phyloP scores from a whole-genome alignment of 257 asterid species.

The Eustoma russellianum region DNA sequence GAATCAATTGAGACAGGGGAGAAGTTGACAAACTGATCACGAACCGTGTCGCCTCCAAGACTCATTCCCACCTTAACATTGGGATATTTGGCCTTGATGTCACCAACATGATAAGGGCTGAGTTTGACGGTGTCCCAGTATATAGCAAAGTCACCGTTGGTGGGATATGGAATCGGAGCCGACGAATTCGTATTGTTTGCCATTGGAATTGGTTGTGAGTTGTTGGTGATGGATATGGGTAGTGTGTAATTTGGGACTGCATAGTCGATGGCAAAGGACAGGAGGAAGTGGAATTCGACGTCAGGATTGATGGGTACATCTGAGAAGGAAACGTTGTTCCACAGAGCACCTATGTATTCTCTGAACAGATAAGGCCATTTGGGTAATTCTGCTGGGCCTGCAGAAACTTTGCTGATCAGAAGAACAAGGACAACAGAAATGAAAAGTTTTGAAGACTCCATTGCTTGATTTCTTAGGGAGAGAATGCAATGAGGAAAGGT shows the following conservation, averaged over 20 bases:
- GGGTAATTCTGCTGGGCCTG: slow-evolving; percentile 16
- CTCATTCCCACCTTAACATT: slow-evolving; percentile 65
- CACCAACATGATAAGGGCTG: slow-evolving; percentile 38
- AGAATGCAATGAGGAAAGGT: too few relatives aligned
- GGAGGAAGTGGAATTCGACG: slow-evolving; percentile 47
- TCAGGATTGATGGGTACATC: slow-evolving; percentile 7
- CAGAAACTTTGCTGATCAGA: slow-evolving; percentile 8
- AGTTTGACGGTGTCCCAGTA: slow-evolving; percentile 56
- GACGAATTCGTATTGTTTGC: slow-evolving; percentile 13
- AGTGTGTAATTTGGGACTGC: too few relatives aligned
- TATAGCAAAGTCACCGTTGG: slow-evolving; percentile 44
- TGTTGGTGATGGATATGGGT: too few relatives aligned
- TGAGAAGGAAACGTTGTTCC: not conserved
- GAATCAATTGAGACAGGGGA: slow-evolving; percentile 33
- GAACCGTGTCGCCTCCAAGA: slow-evolving; percentile 51
- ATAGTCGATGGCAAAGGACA: slow-evolving; percentile 68
- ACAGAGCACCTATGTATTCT: slow-evolving; percentile 7
- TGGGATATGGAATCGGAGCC: slow-evolving; percentile 27
- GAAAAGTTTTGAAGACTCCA: slow-evolving; percentile 28
- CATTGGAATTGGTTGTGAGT: too few relatives aligned
- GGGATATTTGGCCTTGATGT: slow-evolving; percentile 40
- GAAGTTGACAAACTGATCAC: slow-evolving; percentile 23
- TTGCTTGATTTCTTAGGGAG: not conserved
- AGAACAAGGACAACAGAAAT: slow-evolving; percentile 19
- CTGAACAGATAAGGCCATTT: slow-evolving; percentile 22